These are phyloP conservation scores for Fusarium ambrosium DNA, from an alignment of 2,329 filamentous ascomycete genomes.

Conservation along the genomic window DNA sequence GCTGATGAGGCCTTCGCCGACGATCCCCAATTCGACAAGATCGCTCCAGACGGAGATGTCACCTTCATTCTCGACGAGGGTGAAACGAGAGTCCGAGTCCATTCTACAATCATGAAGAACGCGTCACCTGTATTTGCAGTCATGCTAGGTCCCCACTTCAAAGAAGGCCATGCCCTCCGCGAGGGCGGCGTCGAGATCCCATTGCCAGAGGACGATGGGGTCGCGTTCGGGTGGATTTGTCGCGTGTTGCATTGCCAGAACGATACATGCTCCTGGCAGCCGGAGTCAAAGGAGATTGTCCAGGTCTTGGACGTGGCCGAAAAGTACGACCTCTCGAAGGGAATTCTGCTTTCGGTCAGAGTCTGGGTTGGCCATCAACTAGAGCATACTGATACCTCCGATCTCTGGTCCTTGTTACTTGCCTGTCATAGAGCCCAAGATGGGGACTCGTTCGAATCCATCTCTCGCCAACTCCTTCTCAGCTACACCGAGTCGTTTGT, in stretches of 20 bases:
- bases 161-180: neutral
- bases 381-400: rapidly evolving
- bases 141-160: neutral
- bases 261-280: neutral
- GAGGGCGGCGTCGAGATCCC: neutral
- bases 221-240: constrained; percentile 1
- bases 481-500: neutral
- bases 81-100: neutral
- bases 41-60: neutral
- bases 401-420: neutral
- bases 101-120: neutral
- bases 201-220: neutral
- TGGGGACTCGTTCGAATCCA: neutral
- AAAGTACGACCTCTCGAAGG: constrained; percentile 15
- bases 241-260: constrained; percentile 8
- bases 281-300: rapidly evolving
- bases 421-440: neutral
- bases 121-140: neutral
- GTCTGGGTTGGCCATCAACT: neutral
- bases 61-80: neutral
- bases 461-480: neutral
- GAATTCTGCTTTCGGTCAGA: constrained; percentile 5
- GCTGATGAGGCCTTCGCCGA: neutral
- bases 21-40: neutral
- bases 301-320: neutral